Evolutionary conservation across 202 grass and related monocot species (phyloP).

Genomic region (Carex sylvatica): DNA sequence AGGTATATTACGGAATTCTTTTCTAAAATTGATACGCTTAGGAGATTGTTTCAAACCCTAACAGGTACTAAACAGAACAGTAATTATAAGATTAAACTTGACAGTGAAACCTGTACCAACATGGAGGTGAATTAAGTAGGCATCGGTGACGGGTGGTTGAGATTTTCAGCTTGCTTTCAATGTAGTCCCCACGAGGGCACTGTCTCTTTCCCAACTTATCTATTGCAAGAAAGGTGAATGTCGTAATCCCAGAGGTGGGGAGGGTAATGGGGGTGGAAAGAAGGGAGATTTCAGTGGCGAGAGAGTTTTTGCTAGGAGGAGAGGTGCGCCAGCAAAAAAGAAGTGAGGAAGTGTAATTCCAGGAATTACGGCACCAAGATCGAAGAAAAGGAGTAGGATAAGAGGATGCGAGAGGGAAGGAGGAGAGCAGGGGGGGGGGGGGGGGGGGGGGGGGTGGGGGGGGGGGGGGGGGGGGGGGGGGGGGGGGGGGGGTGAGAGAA

Average conservation of each 20-base stretch:
- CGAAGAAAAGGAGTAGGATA: constrained; percentile 33
- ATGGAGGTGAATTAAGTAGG: constrained; percentile 84
- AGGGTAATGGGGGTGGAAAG: constrained; percentile 26
- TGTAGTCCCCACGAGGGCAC: constrained; percentile 88
- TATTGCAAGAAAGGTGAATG: constrained; percentile 59
- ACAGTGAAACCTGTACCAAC: constrained; percentile 51
- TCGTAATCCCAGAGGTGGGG: constrained; percentile 46
- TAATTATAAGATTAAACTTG: constrained; percentile 56
- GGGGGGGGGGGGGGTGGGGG: constrained; percentile 44
- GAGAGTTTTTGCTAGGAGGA: constrained; percentile 59
- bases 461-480: background rate
- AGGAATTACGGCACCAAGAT: constrained; percentile 38
- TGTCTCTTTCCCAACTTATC: constrained; percentile 44
- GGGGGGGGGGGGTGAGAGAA: background rate
- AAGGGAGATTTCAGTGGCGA: constrained; percentile 61
- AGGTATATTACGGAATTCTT: constrained; percentile 48
- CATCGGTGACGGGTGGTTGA: constrained; percentile 62
- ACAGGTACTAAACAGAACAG: constrained; percentile 85
- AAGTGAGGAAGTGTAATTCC: constrained; percentile 73
- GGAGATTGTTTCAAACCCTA: constrained; percentile 89
- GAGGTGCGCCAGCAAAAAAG: constrained; percentile 61
- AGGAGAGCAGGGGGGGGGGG: constrained; percentile 21
- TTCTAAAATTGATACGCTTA: constrained; percentile 54
- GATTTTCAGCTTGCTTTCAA: constrained; percentile 85
- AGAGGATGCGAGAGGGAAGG: background rate